phyloP scores from a whole-genome alignment of 164 flowering plant genomes.

The Tetracentron sinense region DNA sequence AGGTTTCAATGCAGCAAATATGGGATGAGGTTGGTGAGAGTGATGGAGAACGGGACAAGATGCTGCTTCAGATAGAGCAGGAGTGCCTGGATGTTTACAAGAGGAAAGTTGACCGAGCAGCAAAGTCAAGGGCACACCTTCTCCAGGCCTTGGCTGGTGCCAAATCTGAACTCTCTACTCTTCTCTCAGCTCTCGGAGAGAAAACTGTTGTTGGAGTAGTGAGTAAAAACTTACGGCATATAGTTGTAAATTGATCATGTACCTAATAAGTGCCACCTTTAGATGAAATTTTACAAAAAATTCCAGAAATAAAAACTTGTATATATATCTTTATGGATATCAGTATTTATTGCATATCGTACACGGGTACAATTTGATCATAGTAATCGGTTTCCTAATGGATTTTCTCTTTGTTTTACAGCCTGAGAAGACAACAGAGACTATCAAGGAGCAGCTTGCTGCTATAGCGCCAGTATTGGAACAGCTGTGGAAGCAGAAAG shows the following conservation, averaged over 20 bases:
- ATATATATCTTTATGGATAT: not conserved
- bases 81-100: conserved; percentile 97
- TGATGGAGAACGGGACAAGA: conserved; percentile 83
- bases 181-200: conserved; percentile 83
- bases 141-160: conserved; percentile 81
- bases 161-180: conserved; percentile 60
- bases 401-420: conserved; percentile 25
- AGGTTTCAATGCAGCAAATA: conserved; percentile 55
- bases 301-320: not conserved
- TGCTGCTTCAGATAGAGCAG: conserved; percentile 90
- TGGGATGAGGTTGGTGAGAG: conserved; percentile 99
- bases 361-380: not conserved
- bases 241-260: too few relatives aligned
- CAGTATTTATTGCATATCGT: not conserved
- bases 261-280: too few relatives aligned
- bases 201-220: conserved; percentile 61
- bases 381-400: conserved; percentile 1
- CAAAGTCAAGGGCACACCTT: conserved; percentile 75
- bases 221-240: conserved; percentile 34
- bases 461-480: conserved; percentile 80
- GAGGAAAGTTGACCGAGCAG: conserved; percentile 89
- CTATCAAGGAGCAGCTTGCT: conserved; percentile 91
- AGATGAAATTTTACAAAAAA: too few relatives aligned
- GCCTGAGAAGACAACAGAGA: conserved; percentile 78
- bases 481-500: conserved; percentile 72